phyloP scores from a whole-genome alignment of 2,329 filamentous ascomycete genomes.

The Leptosphaerulina australis region DNA sequence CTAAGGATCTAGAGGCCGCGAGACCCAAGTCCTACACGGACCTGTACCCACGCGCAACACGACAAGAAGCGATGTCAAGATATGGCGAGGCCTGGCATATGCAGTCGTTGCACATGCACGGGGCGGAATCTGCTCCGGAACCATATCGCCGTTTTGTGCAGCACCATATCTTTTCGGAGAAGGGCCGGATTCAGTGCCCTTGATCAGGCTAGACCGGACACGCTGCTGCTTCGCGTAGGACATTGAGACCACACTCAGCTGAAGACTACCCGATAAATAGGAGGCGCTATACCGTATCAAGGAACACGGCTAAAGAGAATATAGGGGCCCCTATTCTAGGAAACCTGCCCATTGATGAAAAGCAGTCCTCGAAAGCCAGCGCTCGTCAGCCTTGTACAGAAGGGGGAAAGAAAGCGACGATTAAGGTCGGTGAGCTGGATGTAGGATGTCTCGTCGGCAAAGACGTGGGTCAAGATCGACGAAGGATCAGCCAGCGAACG shows the following conservation, averaged over 20 bases:
- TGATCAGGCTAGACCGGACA: not conserved
- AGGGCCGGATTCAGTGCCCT: constrained; percentile 1
- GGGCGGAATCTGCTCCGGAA: constrained; percentile 8
- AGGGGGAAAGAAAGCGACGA: constrained; percentile 6
- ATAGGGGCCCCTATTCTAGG: constrained; percentile 17
- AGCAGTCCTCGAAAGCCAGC: not conserved
- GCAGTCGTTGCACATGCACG: constrained; percentile 9
- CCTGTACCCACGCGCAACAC: not conserved
- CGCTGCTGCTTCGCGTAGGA: not conserved
- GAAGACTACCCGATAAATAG: not conserved
- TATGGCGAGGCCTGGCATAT: not conserved
- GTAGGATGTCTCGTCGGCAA: not conserved
- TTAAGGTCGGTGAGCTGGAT: not conserved
- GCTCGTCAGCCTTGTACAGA: constrained; percentile 13
- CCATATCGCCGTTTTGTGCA: constrained; percentile 8
- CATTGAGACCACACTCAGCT: not conserved
- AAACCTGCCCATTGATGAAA: too few relatives aligned
- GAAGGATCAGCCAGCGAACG: constrained; percentile 2
- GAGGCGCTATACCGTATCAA: not conserved
- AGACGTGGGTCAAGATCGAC: constrained; percentile 16
- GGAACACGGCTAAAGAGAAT: not conserved
- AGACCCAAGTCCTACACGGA: not conserved
- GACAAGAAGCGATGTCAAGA: not conserved
- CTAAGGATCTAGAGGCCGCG: not conserved
- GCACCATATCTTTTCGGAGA: constrained; percentile 4